Base-by-base conservation (phyloP, 108 stramenopile species). In the Fistulifera pelliculosa region DNA sequence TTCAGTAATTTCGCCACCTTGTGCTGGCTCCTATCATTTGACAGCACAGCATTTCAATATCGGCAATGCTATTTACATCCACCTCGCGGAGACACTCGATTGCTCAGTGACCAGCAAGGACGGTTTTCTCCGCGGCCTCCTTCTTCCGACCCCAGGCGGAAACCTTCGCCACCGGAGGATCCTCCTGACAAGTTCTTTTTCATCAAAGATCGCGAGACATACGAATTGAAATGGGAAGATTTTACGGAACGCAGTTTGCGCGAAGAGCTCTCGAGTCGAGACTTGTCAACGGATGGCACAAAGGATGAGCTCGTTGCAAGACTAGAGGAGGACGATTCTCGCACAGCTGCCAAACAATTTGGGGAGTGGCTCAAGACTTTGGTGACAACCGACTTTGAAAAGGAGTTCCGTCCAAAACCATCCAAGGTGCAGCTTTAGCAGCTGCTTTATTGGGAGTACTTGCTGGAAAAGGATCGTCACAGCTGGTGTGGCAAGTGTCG, bases 401-500 rank as follows among this genome's bases (percentile, higher is more conserved):
- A 28, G 71, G 71, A 39, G 79, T 83, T 17, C 68, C 81, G 18
- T 51, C 49, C 10, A 62, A 68, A 38, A 51, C 60, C 16, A 82
- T 87, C 62, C 68, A 73, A 41, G 85, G 85, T 13, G 79, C 85
- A 13, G 71, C 66, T 22, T 27, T 80, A n/a, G 27, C 65, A 16
- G 80, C 69, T 28, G 68, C 79, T 38, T 48, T 62, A 40, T 27
- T 81, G 28, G 52, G 66, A n/a, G 40, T 77, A 53, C 83, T 48
- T 54, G 69, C 14, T 55, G 68, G 21, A 48, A 65, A 38, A 66
- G 76, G 6, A 21, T 75, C 11, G 54, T 75, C 13, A 42, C 64
- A 14, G 52, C 81, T 7, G 43, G 74, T 42, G 68, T 63, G 13
- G 52, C 75, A 4, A 79, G 74, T 25, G 38, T 76, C 14, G 52